Evolutionary conservation across 208 protist genomes (phyloP), one percentile per base, ranked within the genome.

Genomic region (Leishmania tarentolae): DNA sequence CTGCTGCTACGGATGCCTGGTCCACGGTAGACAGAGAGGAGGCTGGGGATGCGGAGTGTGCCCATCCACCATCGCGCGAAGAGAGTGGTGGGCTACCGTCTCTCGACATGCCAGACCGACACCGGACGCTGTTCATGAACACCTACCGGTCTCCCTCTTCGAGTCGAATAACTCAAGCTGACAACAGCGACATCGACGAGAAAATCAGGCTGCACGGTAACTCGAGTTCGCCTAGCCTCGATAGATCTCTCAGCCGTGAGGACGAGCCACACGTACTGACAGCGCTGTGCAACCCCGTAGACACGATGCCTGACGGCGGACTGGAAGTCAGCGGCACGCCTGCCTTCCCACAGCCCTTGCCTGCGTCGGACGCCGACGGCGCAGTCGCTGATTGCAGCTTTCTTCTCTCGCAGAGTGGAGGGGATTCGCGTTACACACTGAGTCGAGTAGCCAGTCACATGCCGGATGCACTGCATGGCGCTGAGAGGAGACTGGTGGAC

Each of bases 401-500:
- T 61, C 47, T 2, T 61, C 15, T 42, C 35, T 47, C 72, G 15
- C 72, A 61, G 31, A 63, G n/a, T 17, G n/a, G 28, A 7, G 42
- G 28, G 37, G 37, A 63, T 15, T 79, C 79, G 6, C 35, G 57
- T 8, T 70, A 53, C 8, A 53, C 65, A 21, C 65, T 69, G 42
- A 82, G 82, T 17, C 74, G 66, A 2, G 73, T 80, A 53, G 82
- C 82, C 3, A 79, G 74, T 37, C 82, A 73, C 53, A 52, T 88
- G 81, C 71, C 80, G n/a, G 85, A 71, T 9, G 66, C 78, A 2
- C 44, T 86, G 37, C 84, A 83, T 66, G 63, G 46, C 13, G 80
- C 83, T 6, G 86, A 87, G 72, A 65, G 66, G n/a, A 63, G 75
- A 24, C 68, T 90, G 24, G 65, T 87, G 31, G 80, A 84, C n/a